A percentile compares a stretch with the other conserved stretches of the same genome.
phyloP scores from a whole-genome alignment of 2,329 filamentous ascomycete species.

The Neofusicoccum laricinum region DNA sequence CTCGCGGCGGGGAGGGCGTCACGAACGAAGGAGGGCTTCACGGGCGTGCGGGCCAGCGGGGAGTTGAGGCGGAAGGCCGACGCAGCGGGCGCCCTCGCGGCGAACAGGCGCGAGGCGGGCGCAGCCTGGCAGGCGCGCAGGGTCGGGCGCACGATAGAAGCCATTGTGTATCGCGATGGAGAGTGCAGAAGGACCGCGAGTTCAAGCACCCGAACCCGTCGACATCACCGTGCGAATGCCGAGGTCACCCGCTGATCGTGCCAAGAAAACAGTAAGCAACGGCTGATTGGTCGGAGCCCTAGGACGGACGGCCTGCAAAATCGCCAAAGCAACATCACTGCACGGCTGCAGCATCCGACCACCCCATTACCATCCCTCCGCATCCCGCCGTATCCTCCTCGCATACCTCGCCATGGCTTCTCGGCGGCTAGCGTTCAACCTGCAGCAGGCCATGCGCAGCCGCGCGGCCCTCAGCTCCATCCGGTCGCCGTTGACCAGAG shows the following conservation, averaged over 20 bases:
- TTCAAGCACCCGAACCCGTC: not conserved
- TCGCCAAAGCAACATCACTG: slow-evolving; percentile 8
- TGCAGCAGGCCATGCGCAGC: slow-evolving; percentile 85
- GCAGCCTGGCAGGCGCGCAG: slow-evolving; percentile 44
- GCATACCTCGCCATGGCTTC: slow-evolving; percentile 71
- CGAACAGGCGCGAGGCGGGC: slow-evolving; percentile 44
- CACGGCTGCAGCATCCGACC: slow-evolving; percentile 36
- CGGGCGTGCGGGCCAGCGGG: slow-evolving; percentile 33
- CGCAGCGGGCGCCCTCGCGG: slow-evolving; percentile 31
- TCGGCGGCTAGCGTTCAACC: slow-evolving; percentile 92
- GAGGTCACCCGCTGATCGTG: slow-evolving; percentile 14
- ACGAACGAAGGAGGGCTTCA: slow-evolving; percentile 41
- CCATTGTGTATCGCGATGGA: slow-evolving; percentile 41
- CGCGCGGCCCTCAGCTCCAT: slow-evolving; percentile 79
- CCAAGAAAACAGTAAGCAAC: slow-evolving; percentile 10
- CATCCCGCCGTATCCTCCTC: slow-evolving; percentile 25
- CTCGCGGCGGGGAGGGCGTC: slow-evolving; percentile 44
- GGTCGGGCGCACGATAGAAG: slow-evolving; percentile 50
- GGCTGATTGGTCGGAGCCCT: slow-evolving; percentile 6
- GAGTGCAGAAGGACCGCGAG: not conserved
- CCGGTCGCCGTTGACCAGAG: slow-evolving; percentile 70
- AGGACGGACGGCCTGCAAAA: slow-evolving; percentile 10
- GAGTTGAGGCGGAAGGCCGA: slow-evolving; percentile 34
- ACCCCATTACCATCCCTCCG: slow-evolving; percentile 46
- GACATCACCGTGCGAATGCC: slow-evolving; percentile 12